Percentiles rank a stretch among this genome's conserved stretches.
These are phyloP conservation scores for Alopecurus myosuroides DNA, from an alignment of 176 grass and related monocot species.

Conservation along the genomic window DNA sequence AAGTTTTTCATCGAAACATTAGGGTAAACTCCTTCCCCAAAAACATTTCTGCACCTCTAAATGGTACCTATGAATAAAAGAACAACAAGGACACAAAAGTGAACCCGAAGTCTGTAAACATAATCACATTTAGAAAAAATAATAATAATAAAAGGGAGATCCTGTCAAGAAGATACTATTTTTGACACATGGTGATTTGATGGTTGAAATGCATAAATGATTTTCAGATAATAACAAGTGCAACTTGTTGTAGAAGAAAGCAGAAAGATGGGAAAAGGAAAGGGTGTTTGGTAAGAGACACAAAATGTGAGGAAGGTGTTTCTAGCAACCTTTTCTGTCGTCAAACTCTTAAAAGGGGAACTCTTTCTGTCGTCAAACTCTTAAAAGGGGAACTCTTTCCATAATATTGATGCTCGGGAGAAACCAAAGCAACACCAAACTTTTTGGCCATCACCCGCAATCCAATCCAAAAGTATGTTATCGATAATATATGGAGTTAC, in stretches of 20 bases:
- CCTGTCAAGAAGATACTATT: background rate
- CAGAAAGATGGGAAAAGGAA: background rate
- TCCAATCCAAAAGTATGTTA: constrained; percentile 10
- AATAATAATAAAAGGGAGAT: background rate
- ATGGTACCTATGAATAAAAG: constrained; percentile 73
- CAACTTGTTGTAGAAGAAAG: background rate
- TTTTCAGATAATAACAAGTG: background rate
- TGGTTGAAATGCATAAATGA: background rate
- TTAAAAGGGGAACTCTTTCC: constrained; percentile 97
- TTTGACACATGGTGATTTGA: too few relatives aligned
- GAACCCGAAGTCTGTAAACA: background rate
- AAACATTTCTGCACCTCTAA: constrained; percentile 89
- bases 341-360: too few relatives aligned
- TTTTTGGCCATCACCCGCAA: constrained; percentile 90
- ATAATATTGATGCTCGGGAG: constrained; percentile 95
- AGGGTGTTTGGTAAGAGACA: background rate
- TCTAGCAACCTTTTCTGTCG: constrained; percentile 54
- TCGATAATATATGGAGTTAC: background rate
- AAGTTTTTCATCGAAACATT: constrained; percentile 91
- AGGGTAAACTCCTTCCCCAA: constrained; percentile 89
- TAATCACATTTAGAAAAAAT: background rate
- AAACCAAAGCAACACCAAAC: constrained; percentile 87
- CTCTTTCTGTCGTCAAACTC: constrained; percentile 58
- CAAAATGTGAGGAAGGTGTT: background rate
- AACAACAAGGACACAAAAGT: background rate